phyloP scores from a whole-genome alignment of 441 rosid genomes.

The Aquilaria agallochum region DNA sequence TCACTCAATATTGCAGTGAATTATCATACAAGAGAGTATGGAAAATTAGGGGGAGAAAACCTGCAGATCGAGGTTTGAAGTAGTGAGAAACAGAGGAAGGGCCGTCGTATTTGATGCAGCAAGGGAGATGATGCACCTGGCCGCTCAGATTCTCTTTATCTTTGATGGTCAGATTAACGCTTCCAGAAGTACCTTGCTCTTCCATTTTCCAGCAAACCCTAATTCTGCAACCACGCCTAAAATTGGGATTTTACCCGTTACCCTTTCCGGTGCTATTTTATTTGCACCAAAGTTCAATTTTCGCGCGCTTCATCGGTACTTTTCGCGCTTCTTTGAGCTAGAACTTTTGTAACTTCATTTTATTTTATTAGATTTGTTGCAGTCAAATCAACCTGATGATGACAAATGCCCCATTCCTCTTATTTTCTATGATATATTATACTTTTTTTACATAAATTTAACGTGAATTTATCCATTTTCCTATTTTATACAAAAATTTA shows the following conservation, averaged over 20 bases:
- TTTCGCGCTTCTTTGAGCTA: too few species aligned
- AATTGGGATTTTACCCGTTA: neutral
- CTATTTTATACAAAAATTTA: too few species aligned
- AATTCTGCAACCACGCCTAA: neutral
- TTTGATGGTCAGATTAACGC: slow-evolving; percentile 28
- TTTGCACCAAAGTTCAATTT: neutral
- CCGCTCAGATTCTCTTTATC: slow-evolving; percentile 35
- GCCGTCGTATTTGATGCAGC: slow-evolving; percentile 70
- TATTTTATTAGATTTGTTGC: too few species aligned
- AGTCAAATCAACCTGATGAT: too few species aligned
- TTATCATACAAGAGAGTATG: neutral
- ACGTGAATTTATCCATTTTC: too few species aligned
- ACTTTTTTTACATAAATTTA: too few species aligned
- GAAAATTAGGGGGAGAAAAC: slow-evolving; percentile 20
- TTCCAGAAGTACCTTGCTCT: slow-evolving; percentile 24
- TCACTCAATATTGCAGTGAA: neutral
- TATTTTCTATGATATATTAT: too few species aligned
- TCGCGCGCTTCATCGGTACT: neutral
- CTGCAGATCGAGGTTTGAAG: slow-evolving; percentile 69
- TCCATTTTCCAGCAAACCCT: slow-evolving; percentile 15
- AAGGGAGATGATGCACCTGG: slow-evolving; percentile 70
- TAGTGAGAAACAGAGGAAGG: slow-evolving; percentile 69
- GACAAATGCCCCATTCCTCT: too few species aligned
- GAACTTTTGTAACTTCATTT: too few species aligned
- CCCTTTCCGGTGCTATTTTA: slow-evolving; percentile 7